phyloP scores from a whole-genome alignment of 108 stramenopile genomes.

The Ochromonas danica region DNA sequence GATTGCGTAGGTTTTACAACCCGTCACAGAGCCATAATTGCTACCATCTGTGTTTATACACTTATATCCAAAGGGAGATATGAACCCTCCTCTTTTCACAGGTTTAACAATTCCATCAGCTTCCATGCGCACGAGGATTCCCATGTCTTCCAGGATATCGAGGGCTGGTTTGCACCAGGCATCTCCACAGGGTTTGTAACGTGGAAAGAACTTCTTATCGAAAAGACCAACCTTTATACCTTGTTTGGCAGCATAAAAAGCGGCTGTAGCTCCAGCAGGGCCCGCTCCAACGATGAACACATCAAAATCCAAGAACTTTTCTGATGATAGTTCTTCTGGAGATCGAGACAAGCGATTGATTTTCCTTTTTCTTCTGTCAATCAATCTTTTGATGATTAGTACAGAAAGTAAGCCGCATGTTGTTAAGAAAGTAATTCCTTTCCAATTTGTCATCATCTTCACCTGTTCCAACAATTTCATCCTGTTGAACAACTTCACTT shows the following conservation, averaged over 20 bases:
- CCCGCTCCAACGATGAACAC: conserved; percentile 39
- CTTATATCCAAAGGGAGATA: conserved; percentile 36
- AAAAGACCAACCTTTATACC: background rate
- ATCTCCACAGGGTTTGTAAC: conserved; percentile 39
- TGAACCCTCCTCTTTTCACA: conserved; percentile 33
- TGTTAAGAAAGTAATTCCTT: too few species aligned
- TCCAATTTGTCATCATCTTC: too few species aligned
- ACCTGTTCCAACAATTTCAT: too few species aligned
- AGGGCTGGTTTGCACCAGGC: conserved; percentile 43
- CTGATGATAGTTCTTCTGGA: too few species aligned
- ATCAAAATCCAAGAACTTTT: conserved; percentile 37
- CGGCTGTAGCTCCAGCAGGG: conserved; percentile 37
- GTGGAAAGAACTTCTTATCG: conserved; percentile 27
- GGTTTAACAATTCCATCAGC: conserved; percentile 27
- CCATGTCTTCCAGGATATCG: conserved; percentile 42
- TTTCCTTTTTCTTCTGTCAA: too few species aligned
- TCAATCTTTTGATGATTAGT: too few species aligned
- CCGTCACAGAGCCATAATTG: conserved; percentile 27
- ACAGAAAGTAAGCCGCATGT: too few species aligned
- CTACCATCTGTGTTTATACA: conserved; percentile 34
- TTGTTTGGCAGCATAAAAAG: conserved; percentile 33
- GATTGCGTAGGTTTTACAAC: conserved; percentile 37
- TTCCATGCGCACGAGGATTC: conserved; percentile 36
- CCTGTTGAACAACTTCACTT: too few species aligned
- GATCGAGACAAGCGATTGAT: too few species aligned